Conservation (phyloP, 2,329 filamentous ascomycete species). For the Fusarium poae region DNA sequence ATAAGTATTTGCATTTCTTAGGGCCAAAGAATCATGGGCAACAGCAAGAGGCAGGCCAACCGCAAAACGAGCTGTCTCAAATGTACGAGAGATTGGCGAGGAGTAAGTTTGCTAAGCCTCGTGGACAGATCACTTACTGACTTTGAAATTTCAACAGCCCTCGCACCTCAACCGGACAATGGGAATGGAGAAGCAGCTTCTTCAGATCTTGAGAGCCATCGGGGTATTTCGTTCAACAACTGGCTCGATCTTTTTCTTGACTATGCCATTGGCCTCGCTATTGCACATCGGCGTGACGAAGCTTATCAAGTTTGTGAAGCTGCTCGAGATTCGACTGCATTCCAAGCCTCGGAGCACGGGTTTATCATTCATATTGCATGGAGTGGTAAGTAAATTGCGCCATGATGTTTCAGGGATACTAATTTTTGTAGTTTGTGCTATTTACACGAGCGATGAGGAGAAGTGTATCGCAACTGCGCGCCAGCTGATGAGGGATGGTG, state of each 20-base stretch:
- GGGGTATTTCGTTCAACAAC: slow-evolving; percentile 82
- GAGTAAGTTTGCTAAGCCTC: slow-evolving; percentile 56
- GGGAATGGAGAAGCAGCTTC: slow-evolving; percentile 44
- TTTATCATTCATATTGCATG: slow-evolving; percentile 83
- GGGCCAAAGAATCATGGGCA: slow-evolving; percentile 53
- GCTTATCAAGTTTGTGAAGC: slow-evolving; percentile 85
- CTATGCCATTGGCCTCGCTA: slow-evolving; percentile 82
- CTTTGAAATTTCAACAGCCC: slow-evolving; percentile 45
- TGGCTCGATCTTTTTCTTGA: slow-evolving; percentile 95
- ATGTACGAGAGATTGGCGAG: slow-evolving; percentile 69
- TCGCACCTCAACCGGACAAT: slow-evolving; percentile 51
- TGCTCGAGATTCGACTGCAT: slow-evolving; percentile 84
- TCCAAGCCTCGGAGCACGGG: slow-evolving; percentile 76
- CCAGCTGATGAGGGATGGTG: slow-evolving; percentile 86
- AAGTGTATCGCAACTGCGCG: slow-evolving; percentile 79
- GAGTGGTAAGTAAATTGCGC: slow-evolving; percentile 67
- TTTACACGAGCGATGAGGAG: slow-evolving; percentile 84
- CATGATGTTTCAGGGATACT: slow-evolving; percentile 1
- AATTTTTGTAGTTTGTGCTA: slow-evolving; percentile 75
- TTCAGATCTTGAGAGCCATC: slow-evolving; percentile 66
- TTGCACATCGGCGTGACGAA: slow-evolving; percentile 73
- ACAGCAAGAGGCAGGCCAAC: slow-evolving; percentile 40
- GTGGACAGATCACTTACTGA: slow-evolving; percentile 9
- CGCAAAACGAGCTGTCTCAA: slow-evolving; percentile 62
- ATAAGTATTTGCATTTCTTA: slow-evolving; percentile 72